Base-by-base conservation (phyloP, 352 stramenopile species). In the Globisporangium takayamanum region DNA sequence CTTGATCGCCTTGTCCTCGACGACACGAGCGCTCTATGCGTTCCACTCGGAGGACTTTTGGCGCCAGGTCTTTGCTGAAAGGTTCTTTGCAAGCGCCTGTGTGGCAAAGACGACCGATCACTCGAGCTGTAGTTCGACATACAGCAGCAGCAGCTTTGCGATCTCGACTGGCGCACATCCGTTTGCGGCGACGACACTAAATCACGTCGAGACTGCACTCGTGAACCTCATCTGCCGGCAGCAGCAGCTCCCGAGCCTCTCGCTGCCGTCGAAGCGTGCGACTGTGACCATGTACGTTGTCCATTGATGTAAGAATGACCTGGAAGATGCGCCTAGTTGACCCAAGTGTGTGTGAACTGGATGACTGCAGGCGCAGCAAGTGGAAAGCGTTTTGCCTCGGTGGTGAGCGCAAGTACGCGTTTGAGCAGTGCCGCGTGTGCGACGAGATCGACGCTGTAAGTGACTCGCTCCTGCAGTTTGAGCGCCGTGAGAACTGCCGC, bases 381-480 rank as follows among this genome's bases (percentile, higher is more conserved):
- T 72, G 73, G 60, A 75, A 69, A 36, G 60, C 62, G 20, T 48
- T 80, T 28, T 79, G 67, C 22, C 42, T 71, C 25, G 70, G 64
- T 4, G 45, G 55, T 5, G 63, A 72, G 25, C 48, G 54, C 5
- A 50, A 73, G 16, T 64, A 67, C 2, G 44, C 42, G 12, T 65
- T 76, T 20, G 67, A 80, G 18, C 67, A 77, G 18, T 86, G 76
- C 42, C 52, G 63, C 18, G 16, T 84, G 3, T 86, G 76, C 50
- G 42, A 62, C 0, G 48, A 65, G 18, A 50, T 75, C 18, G 72
- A 79, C 1, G 55, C 73, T 3, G 55, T 84, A 14, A 74, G 50
- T 20, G 52, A 55, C 8, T 37, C 47, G 6, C 62, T 62, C 1
- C 37, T 47, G 18, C 36, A 59, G 3, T 86, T 68, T 67, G 76